Percentiles rank a stretch among this genome's conserved stretches.
Evolutionary conservation across 2,329 filamentous ascomycete genomes (phyloP).

Genomic region (Neofusicoccum laricinum): DNA sequence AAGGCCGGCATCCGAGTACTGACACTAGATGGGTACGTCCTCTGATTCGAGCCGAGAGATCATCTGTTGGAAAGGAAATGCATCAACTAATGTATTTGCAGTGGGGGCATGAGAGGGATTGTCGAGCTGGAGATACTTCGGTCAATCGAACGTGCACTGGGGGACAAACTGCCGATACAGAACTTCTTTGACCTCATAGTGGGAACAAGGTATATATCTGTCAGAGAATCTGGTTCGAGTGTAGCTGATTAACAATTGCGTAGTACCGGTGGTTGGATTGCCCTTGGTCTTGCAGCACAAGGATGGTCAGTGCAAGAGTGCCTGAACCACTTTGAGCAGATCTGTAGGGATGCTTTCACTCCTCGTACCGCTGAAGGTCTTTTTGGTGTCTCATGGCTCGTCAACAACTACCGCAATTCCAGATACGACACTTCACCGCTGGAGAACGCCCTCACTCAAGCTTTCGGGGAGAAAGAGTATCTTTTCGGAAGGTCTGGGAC

Average conservation of each 20-base stretch:
- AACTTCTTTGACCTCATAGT: conserved; percentile 50
- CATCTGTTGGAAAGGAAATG: no score
- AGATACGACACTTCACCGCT: conserved; percentile 38
- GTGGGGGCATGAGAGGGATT: conserved; percentile 47
- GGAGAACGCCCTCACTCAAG: conserved; percentile 30
- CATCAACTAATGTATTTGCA: conserved; percentile 25
- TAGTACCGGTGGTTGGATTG: conserved; percentile 47
- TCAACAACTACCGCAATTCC: conserved; percentile 28
- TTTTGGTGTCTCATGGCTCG: conserved; percentile 32
- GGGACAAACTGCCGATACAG: conserved; percentile 39
- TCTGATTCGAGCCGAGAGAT: no score
- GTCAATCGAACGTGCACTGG: conserved; percentile 40
- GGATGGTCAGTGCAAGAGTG: conserved; percentile 39
- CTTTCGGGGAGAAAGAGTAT: conserved; percentile 34
- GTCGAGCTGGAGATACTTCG: conserved; percentile 44
- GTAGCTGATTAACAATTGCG: no score
- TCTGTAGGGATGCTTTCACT: conserved; percentile 43
- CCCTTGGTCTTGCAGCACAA: conserved; percentile 40
- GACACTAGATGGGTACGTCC: conserved; percentile 45
- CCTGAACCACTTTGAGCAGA: conserved; percentile 36
- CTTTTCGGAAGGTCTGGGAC: conserved; percentile 44
- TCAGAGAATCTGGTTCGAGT: no score
- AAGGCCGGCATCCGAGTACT: conserved; percentile 39
- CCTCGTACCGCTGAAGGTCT: conserved; percentile 33
- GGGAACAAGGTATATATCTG: conserved; percentile 26